Conservation (phyloP, 352 stramenopile species). For the Pythium rhizo-oryzae region DNA sequence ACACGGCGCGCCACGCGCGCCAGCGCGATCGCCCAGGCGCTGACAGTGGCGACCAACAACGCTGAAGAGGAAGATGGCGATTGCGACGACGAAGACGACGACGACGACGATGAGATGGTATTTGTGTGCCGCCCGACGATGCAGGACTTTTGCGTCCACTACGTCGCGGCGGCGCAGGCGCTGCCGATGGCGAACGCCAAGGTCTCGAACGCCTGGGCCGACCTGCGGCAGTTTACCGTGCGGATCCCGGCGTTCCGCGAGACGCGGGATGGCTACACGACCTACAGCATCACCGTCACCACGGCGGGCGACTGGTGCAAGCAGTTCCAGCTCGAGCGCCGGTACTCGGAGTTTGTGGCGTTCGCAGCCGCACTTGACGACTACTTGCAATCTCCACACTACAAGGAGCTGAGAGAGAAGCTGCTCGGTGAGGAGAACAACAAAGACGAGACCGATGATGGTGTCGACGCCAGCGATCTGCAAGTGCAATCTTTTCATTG, state of each 20-base stretch:
- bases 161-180: slow-evolving; percentile 35
- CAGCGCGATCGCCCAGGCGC: background rate
- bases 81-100: slow-evolving; percentile 28
- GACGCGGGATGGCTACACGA: slow-evolving; percentile 64
- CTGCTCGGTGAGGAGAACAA: slow-evolving; percentile 13
- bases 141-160: slow-evolving; percentile 71
- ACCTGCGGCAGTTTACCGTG: slow-evolving; percentile 48
- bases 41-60: background rate
- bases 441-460: slow-evolving; percentile 20
- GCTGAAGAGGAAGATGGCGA: slow-evolving; percentile 18
- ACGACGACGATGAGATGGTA: slow-evolving; percentile 58
- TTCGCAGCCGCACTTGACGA: slow-evolving; percentile 51
- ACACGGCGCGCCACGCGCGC: background rate
- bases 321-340: slow-evolving; percentile 63
- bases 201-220: slow-evolving; percentile 14
- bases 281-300: slow-evolving; percentile 56
- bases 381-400: slow-evolving; percentile 33
- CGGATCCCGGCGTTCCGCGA: slow-evolving; percentile 64
- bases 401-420: slow-evolving; percentile 19
- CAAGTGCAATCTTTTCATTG: slow-evolving; percentile 38
- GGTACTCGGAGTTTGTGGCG: slow-evolving; percentile 80
- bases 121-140: slow-evolving; percentile 59
- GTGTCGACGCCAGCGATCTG: background rate
- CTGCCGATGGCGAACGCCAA: slow-evolving; percentile 18
- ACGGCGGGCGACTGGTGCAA: slow-evolving; percentile 40